These are phyloP conservation scores for Urostyla sp. DNA, from an alignment of 73 alveolate genomes.

Conservation along the genomic window DNA sequence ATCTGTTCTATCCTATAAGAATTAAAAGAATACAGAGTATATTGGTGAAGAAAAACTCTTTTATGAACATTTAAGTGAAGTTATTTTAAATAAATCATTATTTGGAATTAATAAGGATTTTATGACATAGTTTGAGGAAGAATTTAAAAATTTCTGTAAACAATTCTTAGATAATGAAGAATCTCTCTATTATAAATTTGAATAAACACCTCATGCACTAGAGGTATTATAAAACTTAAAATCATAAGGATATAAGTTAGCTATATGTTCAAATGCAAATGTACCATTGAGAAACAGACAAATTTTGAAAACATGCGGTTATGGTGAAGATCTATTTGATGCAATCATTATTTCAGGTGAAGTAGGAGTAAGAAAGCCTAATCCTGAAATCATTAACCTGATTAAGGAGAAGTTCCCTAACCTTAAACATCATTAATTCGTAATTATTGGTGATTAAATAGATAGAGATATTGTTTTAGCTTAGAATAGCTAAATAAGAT, in stretches of 20 bases:
- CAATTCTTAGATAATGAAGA: not conserved
- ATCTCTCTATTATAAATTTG: not conserved
- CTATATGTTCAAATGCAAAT: slow-evolving; percentile 22
- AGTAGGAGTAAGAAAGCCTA: slow-evolving; percentile 44
- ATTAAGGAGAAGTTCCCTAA: slow-evolving; percentile 12
- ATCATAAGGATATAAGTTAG: not conserved
- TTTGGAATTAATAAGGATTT: not conserved
- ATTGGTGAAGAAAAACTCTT: slow-evolving; percentile 6
- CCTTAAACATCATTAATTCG: not conserved
- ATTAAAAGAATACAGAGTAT: not conserved
- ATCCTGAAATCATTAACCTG: not conserved
- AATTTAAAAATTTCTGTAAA: not conserved
- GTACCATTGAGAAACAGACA: slow-evolving; percentile 10
- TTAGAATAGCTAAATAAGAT: slow-evolving; percentile 6
- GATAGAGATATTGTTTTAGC: slow-evolving; percentile 29
- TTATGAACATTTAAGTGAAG: slow-evolving; percentile 9
- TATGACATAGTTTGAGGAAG: not conserved
- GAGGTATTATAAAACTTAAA: not conserved
- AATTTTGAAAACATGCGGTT: slow-evolving; percentile 15
- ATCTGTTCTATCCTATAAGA: not conserved
- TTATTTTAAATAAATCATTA: not conserved
- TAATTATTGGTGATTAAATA: slow-evolving; percentile 16
- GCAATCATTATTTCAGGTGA: slow-evolving; percentile 12
- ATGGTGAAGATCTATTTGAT: slow-evolving; percentile 14
- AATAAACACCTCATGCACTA: slow-evolving; percentile 25